Base-by-base conservation (phyloP, 192 early-diverging fungal genomes). In the Chytriomyces confervae region DNA sequence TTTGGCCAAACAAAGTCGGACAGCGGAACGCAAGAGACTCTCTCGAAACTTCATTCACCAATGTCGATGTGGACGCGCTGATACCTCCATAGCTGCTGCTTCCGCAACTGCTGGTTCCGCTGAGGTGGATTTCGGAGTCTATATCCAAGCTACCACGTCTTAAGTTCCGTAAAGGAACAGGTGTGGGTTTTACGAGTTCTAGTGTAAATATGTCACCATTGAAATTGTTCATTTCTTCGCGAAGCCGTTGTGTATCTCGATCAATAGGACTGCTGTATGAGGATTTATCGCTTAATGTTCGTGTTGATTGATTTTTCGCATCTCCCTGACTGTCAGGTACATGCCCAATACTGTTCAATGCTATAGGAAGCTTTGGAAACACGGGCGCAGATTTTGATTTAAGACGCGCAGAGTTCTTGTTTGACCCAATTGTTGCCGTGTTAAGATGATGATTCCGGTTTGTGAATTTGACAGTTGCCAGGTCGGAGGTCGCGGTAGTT, bases 1-100 rank as follows among this genome's bases (percentile, higher is more conserved):
- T 18, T 43, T 71, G 49, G 7, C 50, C 69, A 71, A 71, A 71
- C 43, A 71, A 44, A 23, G 50, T 20, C 13, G 69, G 69, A 71
- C 69, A 71, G 23, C 47, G 29, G 24, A 49, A 51, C 45, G 50
- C 18, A 10, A 71, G 50, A 7, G 69, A 16, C 8, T 51, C 69
- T 23, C 69, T 48, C 20, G 51, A 48, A 18, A 71, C 36, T 36
- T 36, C 36, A 36, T 36, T 36, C 36, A 36, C 36, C 36, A 36
- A 36, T 36, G 36, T 36, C 2, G 36, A 36, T 36, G 36, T 36
- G 36, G 36, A 36, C 36, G 36, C 36, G 36, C 36, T 36, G 36
- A 36, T 36, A 1, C 36, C 36, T 36, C 36, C 36, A 36, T 36
- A 36, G 4, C 36, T 36, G 36, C 36, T 36, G 36, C 36, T 36